Percentiles rank a stretch among this genome's conserved stretches.
These are phyloP conservation scores for Diaporthe longicolla DNA, from an alignment of 2,329 filamentous ascomycete species.

Conservation along the genomic window DNA sequence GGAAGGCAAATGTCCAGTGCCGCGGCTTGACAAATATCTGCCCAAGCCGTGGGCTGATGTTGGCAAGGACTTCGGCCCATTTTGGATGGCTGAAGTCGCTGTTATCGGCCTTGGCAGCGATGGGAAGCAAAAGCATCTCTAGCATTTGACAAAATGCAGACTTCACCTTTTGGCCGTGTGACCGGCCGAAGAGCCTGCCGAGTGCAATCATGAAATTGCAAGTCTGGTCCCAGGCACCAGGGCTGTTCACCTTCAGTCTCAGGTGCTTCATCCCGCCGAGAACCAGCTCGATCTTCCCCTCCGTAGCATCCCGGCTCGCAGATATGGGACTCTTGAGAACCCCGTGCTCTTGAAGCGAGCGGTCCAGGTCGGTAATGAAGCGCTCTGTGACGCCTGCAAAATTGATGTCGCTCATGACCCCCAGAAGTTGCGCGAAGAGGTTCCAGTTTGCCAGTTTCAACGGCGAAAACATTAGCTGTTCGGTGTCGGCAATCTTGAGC, in stretches of 20 bases:
- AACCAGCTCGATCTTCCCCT: constrained; percentile 88
- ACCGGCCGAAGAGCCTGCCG: constrained; percentile 84
- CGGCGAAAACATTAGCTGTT: constrained; percentile 82
- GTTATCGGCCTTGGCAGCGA: constrained; percentile 83
- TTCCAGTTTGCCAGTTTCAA: constrained; percentile 96
- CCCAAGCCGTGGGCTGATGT: constrained; percentile 82
- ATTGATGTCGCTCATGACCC: constrained; percentile 95
- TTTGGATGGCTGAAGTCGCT: constrained; percentile 84
- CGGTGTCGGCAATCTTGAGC: constrained; percentile 87
- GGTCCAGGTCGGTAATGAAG: constrained; percentile 85
- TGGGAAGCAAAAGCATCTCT: constrained; percentile 86
- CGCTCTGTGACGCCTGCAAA: constrained; percentile 87
- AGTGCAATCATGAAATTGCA: constrained; percentile 90
- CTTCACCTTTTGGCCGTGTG: constrained; percentile 91
- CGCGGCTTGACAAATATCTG: constrained; percentile 93
- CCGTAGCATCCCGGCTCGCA: constrained; percentile 73
- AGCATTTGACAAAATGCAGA: constrained; percentile 95
- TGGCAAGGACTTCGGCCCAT: constrained; percentile 88
- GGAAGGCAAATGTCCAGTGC: constrained; percentile 92
- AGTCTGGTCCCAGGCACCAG: constrained; percentile 84
- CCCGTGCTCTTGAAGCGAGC: constrained; percentile 80
- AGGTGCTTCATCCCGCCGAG: constrained; percentile 93
- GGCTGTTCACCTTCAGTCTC: constrained; percentile 79
- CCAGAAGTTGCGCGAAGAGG: constrained; percentile 90
- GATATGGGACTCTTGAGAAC: constrained; percentile 74